phyloP scores from a whole-genome alignment of 2,329 filamentous ascomycete genomes.

The Xylaria sp. region DNA sequence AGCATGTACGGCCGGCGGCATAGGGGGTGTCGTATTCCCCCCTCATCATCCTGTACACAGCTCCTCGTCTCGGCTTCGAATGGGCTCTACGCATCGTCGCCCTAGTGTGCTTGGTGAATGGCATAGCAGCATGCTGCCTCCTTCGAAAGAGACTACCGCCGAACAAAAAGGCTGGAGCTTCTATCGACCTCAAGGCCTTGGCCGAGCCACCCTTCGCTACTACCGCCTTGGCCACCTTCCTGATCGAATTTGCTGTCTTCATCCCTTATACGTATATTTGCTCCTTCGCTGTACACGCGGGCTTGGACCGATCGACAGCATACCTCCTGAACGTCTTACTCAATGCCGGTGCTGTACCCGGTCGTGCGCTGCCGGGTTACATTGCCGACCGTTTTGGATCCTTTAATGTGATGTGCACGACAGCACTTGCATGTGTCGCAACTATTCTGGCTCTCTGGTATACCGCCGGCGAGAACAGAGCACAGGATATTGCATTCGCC shows the following conservation, averaged over 20 bases:
- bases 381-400: slow-evolving; percentile 15
- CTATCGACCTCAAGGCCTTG: slow-evolving; percentile 11
- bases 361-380: slow-evolving; percentile 14
- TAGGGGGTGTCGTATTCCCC: slow-evolving; percentile 14
- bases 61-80: slow-evolving; percentile 11
- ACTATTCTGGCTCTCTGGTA: slow-evolving; percentile 14
- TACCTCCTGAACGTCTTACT: slow-evolving; percentile 14
- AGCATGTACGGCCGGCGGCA: slow-evolving; percentile 13
- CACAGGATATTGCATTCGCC: slow-evolving; percentile 11
- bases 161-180: slow-evolving; percentile 14
- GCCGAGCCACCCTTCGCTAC: slow-evolving; percentile 10
- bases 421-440: slow-evolving; percentile 8
- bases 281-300: slow-evolving; percentile 8
- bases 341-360: slow-evolving; percentile 12
- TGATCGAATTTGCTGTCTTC: slow-evolving; percentile 15
- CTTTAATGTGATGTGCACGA: slow-evolving; percentile 13
- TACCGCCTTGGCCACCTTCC: slow-evolving; percentile 11
- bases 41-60: slow-evolving; percentile 11
- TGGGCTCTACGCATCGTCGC: slow-evolving; percentile 15
- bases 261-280: slow-evolving; percentile 15
- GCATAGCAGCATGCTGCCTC: slow-evolving; percentile 7
- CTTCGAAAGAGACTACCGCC: slow-evolving; percentile 12
- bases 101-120: slow-evolving; percentile 5
- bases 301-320: slow-evolving; percentile 7
- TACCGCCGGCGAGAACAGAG: slow-evolving; percentile 6